Percentiles rank a stretch among this genome's conserved stretches.
These are phyloP conservation scores for Calonectria leucothoes DNA, from an alignment of 2,329 filamentous ascomycete genomes.

Conservation along the genomic window DNA sequence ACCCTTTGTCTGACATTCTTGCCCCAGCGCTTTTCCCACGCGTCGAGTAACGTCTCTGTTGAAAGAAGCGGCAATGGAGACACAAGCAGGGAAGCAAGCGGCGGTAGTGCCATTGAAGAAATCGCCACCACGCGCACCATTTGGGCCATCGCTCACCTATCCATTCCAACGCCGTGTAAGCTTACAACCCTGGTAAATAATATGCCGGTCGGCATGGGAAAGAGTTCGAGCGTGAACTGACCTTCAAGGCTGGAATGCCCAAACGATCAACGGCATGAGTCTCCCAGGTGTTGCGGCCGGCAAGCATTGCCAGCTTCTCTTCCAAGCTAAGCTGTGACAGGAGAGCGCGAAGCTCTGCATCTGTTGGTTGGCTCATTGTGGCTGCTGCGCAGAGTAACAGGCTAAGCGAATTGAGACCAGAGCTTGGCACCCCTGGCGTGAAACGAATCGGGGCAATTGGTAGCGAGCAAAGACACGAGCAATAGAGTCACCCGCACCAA, in stretches of 20 bases:
- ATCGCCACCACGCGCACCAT: constrained; percentile 25
- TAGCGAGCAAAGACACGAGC: neutral
- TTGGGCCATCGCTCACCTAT: constrained; percentile 25
- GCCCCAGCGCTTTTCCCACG: constrained; percentile 22
- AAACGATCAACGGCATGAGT: neutral
- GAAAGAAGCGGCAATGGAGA: constrained; percentile 42
- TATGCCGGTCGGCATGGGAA: neutral
- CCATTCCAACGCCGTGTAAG: neutral
- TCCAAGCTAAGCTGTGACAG: neutral
- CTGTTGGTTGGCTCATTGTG: neutral
- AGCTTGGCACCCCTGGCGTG: neutral
- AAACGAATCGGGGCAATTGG: neutral
- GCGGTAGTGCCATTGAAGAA: constrained; percentile 30
- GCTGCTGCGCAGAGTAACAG: neutral
- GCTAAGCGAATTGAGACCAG: neutral
- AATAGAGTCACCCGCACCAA: neutral
- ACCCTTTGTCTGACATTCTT: constrained; percentile 55
- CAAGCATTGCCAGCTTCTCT: neutral
- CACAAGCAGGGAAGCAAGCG: constrained; percentile 43
- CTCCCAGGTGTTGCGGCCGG: neutral
- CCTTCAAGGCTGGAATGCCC: neutral
- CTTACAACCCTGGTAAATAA: neutral
- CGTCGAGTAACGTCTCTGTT: constrained; percentile 43
- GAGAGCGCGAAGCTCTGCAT: neutral
- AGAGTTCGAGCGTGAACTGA: neutral